phyloP scores from a whole-genome alignment of 257 asterid genomes.

The Fraxinus excelsior region DNA sequence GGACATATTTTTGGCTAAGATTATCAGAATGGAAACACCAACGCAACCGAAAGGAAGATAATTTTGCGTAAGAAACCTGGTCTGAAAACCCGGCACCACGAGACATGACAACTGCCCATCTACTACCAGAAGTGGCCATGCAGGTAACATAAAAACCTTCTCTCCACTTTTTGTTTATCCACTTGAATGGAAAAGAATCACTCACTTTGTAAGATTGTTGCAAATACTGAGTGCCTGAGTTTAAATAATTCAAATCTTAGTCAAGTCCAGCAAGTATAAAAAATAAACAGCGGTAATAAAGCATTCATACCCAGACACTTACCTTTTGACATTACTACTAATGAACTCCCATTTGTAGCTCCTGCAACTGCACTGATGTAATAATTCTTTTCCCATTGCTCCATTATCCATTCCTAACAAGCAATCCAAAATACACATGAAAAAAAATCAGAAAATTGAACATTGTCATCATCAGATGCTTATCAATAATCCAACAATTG shows the following conservation, averaged over 20 bases:
- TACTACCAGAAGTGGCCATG: conserved; percentile 81
- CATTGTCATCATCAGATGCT: not conserved
- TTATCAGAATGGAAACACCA: not conserved
- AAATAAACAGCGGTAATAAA: not conserved
- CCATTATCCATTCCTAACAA: conserved; percentile 85
- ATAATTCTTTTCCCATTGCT: conserved; percentile 76
- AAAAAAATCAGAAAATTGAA: not conserved
- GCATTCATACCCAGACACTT: not conserved
- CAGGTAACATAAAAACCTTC: conserved; percentile 81
- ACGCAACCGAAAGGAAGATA: not conserved
- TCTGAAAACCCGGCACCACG: conserved; percentile 74
- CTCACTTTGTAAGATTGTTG: conserved; percentile 90
- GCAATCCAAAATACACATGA: conserved; percentile 16
- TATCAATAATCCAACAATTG: not conserved
- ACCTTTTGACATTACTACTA: conserved; percentile 93
- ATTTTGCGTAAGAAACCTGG: conserved; percentile 50
- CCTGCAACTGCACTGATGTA: conserved; percentile 89
- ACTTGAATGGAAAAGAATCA: conserved; percentile 86
- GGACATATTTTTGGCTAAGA: not conserved
- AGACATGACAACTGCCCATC: conserved; percentile 89
- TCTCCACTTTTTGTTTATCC: conserved; percentile 94
- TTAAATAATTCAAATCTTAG: conserved; percentile 11
- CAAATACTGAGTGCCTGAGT: conserved; percentile 65
- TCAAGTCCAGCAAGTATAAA: conserved; percentile 1
- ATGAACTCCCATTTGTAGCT: conserved; percentile 71